Base-by-base conservation (phyloP, 2,329 filamentous ascomycete genomes). In the Aspergillus novofumigatus region DNA sequence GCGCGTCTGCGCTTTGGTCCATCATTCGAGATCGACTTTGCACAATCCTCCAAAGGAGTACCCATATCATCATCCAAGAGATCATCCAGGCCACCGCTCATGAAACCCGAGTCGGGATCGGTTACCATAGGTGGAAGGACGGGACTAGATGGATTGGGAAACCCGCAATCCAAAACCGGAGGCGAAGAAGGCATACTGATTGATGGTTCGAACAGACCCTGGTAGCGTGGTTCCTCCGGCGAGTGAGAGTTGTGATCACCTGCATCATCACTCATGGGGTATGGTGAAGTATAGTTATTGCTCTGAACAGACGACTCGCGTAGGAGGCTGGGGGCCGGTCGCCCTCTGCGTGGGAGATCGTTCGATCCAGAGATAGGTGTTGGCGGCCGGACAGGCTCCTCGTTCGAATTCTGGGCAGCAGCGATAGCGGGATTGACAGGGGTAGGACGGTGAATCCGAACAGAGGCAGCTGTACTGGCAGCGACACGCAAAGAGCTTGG, bases 181-280 rank as follows among this genome's bases (percentile, higher is more conserved):
- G 93, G 93, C 3, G 93, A 97, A 0, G 94, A 97, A 1, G 89
- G 89, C 65, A 97, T 91, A 54, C 91, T 90, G 51, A 86, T 86
- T 3, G 91, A 89, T 53, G 91, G 95, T 55, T 88, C 80, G 48
- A 80, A 79, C 8, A 78, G 74, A 57, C 77, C 78, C 55, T 76
- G 77, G 51, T 80, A 80, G 54, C 80, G 81, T 51, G 72, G 66
- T 50, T 80, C 78, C 59, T 81, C 80, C 29, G 80, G 77, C 14
- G 80, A 81, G 28, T 76, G 77, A 48, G 76, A 69, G n/a, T 74
- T 72, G 3, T 78, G 74, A 53, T 85, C 81, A 51, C 73, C 70
- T 23, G 68, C 64, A 32, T 74, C 70, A 41, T 75, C 73, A 49
- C 72, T 68, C 47, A 67, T 59, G 32, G 69, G 62, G 63, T 78